Evolutionary conservation across 768 basidiomycete genomes (phyloP), one percentile per base, ranked within the genome.

Genomic region (Podaxis mareebaensis): DNA sequence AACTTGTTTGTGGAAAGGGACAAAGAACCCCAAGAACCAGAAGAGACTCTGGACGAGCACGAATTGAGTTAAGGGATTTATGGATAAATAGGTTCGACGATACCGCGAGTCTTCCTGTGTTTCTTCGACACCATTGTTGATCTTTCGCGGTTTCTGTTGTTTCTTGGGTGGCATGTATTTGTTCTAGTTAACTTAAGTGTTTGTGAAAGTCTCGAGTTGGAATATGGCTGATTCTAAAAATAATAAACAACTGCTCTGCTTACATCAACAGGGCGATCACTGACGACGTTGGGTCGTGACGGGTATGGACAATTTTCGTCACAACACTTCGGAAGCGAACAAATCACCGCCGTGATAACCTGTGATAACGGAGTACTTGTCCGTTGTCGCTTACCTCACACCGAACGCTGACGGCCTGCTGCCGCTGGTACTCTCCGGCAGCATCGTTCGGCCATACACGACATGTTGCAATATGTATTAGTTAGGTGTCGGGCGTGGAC

Each of bases 141-240:
- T 66, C 12, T 67, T 49, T 6, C 53, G 53, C 63, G 68, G 71
- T 64, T 72, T 72, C 11, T 69, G 63, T 61, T 71, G 67, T 13
- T 60, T 63, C 22, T 42, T 54, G 11, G 33, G 48, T 10, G 61
- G 52, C 56, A 64, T 64, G 26, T 52, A 13, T 15, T 44, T 51
- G 12, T n/a, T 46, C 44, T 46, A 17, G 15, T n/a, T 46, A 20
- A 46, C n/a, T 2, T 15, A n/a, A 46, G 49, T 28, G 20, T 11
- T 24, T 24, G 22, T 11, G 10, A 8, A 12, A 8, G 49, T 10
- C 8, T 22, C 12, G 13, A 3, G 11, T 24, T n/a, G 12, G 28
- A 49, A 22, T 17, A 13, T 59, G 44, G 36, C 20, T 49, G 44
- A n/a, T 22, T 49, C 28, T 36, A 51, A 24, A 17, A 22, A 49